A percentile compares a stretch with the other conserved stretches of the same genome.
phyloP scores from a whole-genome alignment of 495 filamentous ascomycete species.

The Neurospora sp. region DNA sequence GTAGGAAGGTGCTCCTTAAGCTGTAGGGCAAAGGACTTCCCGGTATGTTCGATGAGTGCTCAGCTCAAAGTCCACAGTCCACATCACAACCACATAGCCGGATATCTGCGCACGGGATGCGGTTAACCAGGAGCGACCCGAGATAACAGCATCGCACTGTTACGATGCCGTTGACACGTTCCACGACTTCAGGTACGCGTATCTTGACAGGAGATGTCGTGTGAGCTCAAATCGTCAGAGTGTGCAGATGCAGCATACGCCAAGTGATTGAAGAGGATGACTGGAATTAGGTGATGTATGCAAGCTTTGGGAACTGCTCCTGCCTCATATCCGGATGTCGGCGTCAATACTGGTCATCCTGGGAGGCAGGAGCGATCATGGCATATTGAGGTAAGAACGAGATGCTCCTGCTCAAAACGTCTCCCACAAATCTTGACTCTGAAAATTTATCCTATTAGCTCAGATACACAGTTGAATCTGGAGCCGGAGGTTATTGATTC shows the following conservation, averaged over 20 bases:
- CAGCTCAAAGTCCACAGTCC: background rate
- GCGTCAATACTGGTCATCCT: too few relatives aligned
- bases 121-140: background rate
- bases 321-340: too few relatives aligned
- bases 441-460: background rate
- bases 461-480: background rate
- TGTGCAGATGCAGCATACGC: background rate
- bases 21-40: background rate
- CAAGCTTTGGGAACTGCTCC: too few relatives aligned
- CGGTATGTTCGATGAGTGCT: background rate
- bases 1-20: background rate
- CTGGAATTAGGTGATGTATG: too few relatives aligned
- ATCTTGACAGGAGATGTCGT: background rate
- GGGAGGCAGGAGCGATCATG: background rate
- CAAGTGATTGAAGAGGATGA: background rate
- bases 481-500: too few relatives aligned
- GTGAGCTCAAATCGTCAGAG: background rate
- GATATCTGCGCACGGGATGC: background rate
- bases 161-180: background rate
- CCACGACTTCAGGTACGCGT: background rate
- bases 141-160: background rate
- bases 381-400: background rate
- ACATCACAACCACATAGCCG: background rate
- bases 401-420: background rate
- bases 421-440: background rate